Conservation (phyloP, 139 green algal species). For the Chlorella sp. region DNA sequence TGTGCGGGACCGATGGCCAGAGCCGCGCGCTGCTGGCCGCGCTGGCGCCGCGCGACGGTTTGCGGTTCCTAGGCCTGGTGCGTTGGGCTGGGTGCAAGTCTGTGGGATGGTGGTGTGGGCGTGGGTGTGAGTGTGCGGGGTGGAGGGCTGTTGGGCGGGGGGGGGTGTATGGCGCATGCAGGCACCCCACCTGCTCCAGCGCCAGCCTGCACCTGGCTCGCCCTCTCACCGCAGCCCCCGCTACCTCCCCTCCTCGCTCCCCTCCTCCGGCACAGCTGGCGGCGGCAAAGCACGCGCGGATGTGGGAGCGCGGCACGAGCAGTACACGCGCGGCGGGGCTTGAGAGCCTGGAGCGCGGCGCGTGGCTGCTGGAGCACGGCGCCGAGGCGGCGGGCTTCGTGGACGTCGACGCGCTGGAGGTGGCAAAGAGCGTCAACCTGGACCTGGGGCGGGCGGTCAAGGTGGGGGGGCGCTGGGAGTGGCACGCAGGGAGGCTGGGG, state of each 20-base stretch:
- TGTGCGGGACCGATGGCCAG: conserved; percentile 8
- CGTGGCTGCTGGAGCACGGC: not conserved
- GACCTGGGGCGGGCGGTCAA: not conserved
- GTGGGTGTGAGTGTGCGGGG: not conserved
- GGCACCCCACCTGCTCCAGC: not conserved
- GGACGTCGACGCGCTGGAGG: conserved; percentile 10
- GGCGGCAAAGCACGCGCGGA: not conserved
- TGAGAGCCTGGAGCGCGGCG: not conserved
- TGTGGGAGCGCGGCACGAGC: too few relatives aligned
- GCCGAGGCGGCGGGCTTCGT: not conserved
- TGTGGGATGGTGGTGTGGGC: not conserved
- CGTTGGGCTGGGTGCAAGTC: not conserved
- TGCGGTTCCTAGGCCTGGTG: conserved; percentile 49
- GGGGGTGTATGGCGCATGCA: not conserved
- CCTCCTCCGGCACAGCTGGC: not conserved
- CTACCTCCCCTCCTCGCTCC: not conserved
- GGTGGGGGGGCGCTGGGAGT: not conserved
- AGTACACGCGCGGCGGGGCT: too few relatives aligned
- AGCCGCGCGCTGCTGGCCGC: conserved; percentile 23
- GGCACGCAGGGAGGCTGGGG: not conserved
- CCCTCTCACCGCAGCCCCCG: not conserved
- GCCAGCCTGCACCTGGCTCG: not conserved
- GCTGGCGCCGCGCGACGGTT: conserved; percentile 33
- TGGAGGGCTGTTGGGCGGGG: not conserved
- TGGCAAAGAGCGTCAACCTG: not conserved